Conservation (phyloP, 176 grass and related monocot genomes). For the Ananas comosus region DNA sequence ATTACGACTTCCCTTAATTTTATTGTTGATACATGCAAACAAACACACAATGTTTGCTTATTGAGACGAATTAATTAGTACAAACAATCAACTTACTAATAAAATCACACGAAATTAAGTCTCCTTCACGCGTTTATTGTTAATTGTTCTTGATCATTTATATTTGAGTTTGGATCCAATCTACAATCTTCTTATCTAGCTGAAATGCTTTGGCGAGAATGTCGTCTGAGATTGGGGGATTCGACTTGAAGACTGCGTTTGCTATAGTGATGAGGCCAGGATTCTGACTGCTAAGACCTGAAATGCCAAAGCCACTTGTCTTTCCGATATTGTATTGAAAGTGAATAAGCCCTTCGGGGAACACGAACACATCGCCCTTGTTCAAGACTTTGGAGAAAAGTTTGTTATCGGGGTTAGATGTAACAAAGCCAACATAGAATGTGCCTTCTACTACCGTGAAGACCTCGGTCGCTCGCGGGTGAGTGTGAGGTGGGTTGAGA, state of each 20-base stretch:
- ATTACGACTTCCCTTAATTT: no score
- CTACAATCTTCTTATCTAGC: slow-evolving; percentile 22
- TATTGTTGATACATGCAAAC: no score
- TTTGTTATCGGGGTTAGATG: slow-evolving; percentile 34
- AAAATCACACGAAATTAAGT: no score
- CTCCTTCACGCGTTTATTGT: no score
- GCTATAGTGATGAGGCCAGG: slow-evolving; percentile 15
- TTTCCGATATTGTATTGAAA: slow-evolving; percentile 28
- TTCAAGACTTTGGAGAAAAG: slow-evolving; percentile 35
- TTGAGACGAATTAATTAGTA: no score
- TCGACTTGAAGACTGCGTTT: slow-evolving; percentile 23
- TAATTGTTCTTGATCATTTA: not conserved
- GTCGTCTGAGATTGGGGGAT: slow-evolving; percentile 12
- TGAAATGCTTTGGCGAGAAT: slow-evolving; percentile 38
- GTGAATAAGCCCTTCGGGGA: slow-evolving; percentile 31
- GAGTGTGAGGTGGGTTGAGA: slow-evolving; percentile 59
- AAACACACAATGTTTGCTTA: no score
- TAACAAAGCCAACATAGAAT: slow-evolving; percentile 55
- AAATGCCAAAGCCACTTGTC: slow-evolving; percentile 17
- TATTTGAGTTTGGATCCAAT: slow-evolving; percentile 18
- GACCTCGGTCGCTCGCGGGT: slow-evolving; percentile 49
- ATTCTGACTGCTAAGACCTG: slow-evolving; percentile 30
- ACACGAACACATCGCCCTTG: slow-evolving; percentile 37
- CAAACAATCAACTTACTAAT: no score
- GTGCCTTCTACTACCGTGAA: slow-evolving; percentile 38